Conservation (phyloP, 352 stramenopile genomes). For the Elongisporangium undulatum region DNA sequence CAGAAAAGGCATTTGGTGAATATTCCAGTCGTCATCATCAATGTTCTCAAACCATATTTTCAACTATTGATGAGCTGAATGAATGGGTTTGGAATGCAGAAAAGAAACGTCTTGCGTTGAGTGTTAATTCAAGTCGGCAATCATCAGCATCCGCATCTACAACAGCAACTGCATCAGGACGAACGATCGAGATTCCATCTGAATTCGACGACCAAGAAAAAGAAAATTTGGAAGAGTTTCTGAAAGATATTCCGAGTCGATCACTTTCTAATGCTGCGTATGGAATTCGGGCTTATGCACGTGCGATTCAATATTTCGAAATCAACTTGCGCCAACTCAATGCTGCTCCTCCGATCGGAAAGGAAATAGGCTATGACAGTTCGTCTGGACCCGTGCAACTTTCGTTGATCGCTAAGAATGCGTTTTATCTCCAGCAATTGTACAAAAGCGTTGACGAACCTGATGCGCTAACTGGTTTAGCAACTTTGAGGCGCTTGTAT, state of each 20-base stretch:
- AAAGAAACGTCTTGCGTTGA: conserved; percentile 69
- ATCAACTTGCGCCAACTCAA: conserved; percentile 58
- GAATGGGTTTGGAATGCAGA: conserved; percentile 86
- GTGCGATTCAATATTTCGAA: conserved; percentile 77
- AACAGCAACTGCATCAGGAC: conserved; percentile 25
- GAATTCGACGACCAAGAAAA: conserved; percentile 74
- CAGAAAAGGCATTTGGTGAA: conserved; percentile 32
- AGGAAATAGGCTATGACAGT: conserved; percentile 1
- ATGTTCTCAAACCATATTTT: conserved; percentile 83
- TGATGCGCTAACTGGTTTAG: conserved; percentile 54
- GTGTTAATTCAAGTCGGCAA: conserved; percentile 35
- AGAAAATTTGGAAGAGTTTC: conserved; percentile 69
- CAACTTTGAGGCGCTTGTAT: conserved; percentile 47
- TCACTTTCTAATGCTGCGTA: conserved; percentile 67
- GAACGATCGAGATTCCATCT: conserved; percentile 31
- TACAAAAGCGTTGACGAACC: conserved; percentile 79
- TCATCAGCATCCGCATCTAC: conserved; percentile 12
- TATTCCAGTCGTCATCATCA: conserved; percentile 80
- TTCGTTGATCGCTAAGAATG: conserved; percentile 52
- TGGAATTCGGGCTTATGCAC: conserved; percentile 63
- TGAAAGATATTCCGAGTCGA: conserved; percentile 65
- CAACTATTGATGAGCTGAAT: conserved; percentile 83
- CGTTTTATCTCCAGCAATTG: conserved; percentile 65
- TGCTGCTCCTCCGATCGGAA: background rate
- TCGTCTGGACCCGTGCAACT: conserved; percentile 30